phyloP scores from a whole-genome alignment of 768 basidiomycete species.

The Boletales sp. region DNA sequence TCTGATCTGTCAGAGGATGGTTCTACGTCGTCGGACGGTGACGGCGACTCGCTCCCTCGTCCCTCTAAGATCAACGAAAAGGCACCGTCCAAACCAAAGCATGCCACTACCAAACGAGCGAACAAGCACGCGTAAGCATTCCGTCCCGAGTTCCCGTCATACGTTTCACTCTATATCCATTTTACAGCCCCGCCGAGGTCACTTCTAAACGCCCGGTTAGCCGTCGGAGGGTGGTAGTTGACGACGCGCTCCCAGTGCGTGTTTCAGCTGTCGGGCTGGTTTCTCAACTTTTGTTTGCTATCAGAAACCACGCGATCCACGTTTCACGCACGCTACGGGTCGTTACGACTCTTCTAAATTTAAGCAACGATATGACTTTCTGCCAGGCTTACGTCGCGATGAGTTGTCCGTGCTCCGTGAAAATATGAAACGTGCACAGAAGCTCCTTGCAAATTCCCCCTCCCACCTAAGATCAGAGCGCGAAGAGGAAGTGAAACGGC shows the following conservation, averaged over 20 bases:
- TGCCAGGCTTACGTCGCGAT: conserved; percentile 56
- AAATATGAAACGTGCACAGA: conserved; percentile 65
- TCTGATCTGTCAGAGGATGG: conserved; percentile 29
- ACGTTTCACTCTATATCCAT: not conserved
- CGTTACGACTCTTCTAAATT: conserved; percentile 64
- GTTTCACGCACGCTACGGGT: conserved; percentile 75
- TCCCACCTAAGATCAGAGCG: conserved; percentile 55
- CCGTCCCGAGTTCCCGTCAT: not conserved
- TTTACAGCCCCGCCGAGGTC: conserved; percentile 67
- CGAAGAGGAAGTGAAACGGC: conserved; percentile 60
- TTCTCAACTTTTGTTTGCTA: not conserved
- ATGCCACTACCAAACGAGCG: conserved; percentile 53
- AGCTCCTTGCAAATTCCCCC: conserved; percentile 58
- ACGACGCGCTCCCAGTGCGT: conserved; percentile 61
- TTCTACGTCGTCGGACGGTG: conserved; percentile 5
- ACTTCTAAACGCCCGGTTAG: conserved; percentile 84
- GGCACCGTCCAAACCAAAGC: conserved; percentile 40
- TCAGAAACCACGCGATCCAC: conserved; percentile 81
- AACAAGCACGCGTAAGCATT: conserved; percentile 83
- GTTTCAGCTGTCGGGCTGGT: conserved; percentile 1
- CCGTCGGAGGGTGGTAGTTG: conserved; percentile 65
- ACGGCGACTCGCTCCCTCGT: conserved; percentile 5
- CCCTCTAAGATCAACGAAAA: conserved; percentile 28
- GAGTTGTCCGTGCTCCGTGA: conserved; percentile 67
- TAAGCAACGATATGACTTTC: conserved; percentile 68